phyloP scores from a whole-genome alignment of 257 asterid genomes.

The Leptodermis oblonga region DNA sequence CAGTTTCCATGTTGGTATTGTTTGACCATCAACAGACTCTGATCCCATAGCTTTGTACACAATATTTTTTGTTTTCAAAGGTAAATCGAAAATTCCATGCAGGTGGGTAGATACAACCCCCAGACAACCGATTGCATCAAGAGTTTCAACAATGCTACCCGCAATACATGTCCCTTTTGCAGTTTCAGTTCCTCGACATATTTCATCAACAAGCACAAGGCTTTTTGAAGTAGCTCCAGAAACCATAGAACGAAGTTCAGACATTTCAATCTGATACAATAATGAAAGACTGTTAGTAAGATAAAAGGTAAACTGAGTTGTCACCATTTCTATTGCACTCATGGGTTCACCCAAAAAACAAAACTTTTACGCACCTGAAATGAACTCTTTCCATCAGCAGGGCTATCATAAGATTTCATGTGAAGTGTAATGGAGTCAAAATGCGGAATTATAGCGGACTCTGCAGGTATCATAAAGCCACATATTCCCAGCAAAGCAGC shows the following conservation, averaged over 20 bases:
- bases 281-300: not conserved
- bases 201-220: slow-evolving; percentile 89
- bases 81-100: slow-evolving; percentile 87
- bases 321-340: not conserved
- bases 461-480: slow-evolving; percentile 95
- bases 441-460: slow-evolving; percentile 86
- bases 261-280: slow-evolving; percentile 84
- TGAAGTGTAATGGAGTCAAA: slow-evolving; percentile 93
- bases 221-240: slow-evolving; percentile 74
- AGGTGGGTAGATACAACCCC: slow-evolving; percentile 93
- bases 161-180: slow-evolving; percentile 98
- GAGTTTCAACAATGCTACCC: slow-evolving; percentile 87
- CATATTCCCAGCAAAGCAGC: slow-evolving; percentile 88
- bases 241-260: slow-evolving; percentile 81
- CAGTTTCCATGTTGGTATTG: slow-evolving; percentile 81
- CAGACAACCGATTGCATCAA: slow-evolving; percentile 62
- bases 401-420: slow-evolving; percentile 97
- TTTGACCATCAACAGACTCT: slow-evolving; percentile 47
- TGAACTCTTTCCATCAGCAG: slow-evolving; percentile 96
- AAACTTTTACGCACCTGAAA: slow-evolving; percentile 58
- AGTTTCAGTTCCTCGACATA: slow-evolving; percentile 98
- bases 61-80: slow-evolving; percentile 41
- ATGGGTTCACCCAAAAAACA: not conserved
- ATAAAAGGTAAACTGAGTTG: not conserved
- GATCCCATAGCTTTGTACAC: slow-evolving; percentile 90